Base-by-base conservation (phyloP, 176 grass and related monocot species). In the Themeda triandra region DNA sequence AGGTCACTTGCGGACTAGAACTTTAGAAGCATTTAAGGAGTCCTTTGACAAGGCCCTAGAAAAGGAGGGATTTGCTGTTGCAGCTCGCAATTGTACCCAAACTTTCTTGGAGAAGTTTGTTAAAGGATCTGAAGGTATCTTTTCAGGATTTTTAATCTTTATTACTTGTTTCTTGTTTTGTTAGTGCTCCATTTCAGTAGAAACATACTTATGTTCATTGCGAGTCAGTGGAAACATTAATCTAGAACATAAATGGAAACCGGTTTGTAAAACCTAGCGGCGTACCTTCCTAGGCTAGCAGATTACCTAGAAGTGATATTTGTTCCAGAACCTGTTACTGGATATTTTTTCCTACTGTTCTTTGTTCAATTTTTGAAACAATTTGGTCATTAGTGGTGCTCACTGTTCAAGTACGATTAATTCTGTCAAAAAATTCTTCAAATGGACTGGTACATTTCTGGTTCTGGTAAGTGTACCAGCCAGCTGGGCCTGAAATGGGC, bases 121-220 rank as follows among this genome's bases (percentile, higher is more conserved):
- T 59, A 92, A 87, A 89, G 87, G 89, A 81, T 93, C 87, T 83
- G 88, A 96, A 94, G 96, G 96, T 99, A 96, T n/a, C 74, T 33
- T 72, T 69, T 76, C 39, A 79, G 23, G 58, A 82, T 59, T 65
- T 35, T 29, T 79, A 66, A 28, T 73, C 46, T 40, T 41, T 80
- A 54, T 41, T 80, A 54, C 68, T 69, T 71, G 18, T 77, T 18
- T 62, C 33, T 49, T 68, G 23, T 79, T 29, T 44, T 10, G 66
- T 18, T 71, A 82, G 42, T 81, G 40, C 36, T 53, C 63, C 17
- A 13, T 30, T 85, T 66, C 10, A 23, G 6, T 79, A 86, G 54
- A 35, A 60, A 46, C 31, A 78, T 25, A 69, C 29, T 44, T 73
- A 37, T 63, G 81, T 66, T 58, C 10, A 12, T 35, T 33, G 63